phyloP scores from a whole-genome alignment of 2,329 filamentous ascomycete species.

The Leptoxyphium fumago region DNA sequence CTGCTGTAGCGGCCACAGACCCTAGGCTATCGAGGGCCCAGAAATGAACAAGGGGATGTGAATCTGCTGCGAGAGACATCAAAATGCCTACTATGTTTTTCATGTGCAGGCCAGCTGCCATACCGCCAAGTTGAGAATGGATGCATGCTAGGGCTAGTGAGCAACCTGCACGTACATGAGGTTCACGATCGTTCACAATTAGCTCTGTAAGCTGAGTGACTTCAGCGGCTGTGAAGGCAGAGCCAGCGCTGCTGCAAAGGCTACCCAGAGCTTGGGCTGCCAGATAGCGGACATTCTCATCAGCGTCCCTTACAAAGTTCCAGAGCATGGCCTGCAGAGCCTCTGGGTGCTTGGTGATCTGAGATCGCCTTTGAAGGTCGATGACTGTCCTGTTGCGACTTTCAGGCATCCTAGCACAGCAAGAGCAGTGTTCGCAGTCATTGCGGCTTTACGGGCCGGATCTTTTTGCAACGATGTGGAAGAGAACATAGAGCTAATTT shows the following conservation, averaged over 20 bases:
- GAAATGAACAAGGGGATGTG: constrained; percentile 88
- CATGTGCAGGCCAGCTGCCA: constrained; percentile 90
- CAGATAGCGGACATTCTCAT: constrained; percentile 72
- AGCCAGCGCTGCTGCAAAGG: constrained; percentile 73
- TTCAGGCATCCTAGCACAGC: constrained; percentile 69
- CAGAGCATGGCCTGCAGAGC: constrained; percentile 53
- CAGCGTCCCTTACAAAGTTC: constrained; percentile 64
- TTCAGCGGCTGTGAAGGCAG: constrained; percentile 73
- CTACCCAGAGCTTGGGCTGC: constrained; percentile 75
- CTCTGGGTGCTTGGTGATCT: constrained; percentile 65
- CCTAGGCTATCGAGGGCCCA: constrained; percentile 87
- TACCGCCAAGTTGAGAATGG: constrained; percentile 87
- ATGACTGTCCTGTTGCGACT: constrained; percentile 69
- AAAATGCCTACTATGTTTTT: constrained; percentile 95
- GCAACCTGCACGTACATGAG: constrained; percentile 82
- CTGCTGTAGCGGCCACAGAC: constrained; percentile 78
- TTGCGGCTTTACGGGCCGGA: constrained; percentile 73
- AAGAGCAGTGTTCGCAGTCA: constrained; percentile 77
- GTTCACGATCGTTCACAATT: constrained; percentile 86
- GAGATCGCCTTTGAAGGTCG: constrained; percentile 56
- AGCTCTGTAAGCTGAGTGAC: constrained; percentile 88
- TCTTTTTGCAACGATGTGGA: constrained; percentile 69
- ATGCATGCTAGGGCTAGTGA: constrained; percentile 88
- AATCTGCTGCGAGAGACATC: constrained; percentile 94
- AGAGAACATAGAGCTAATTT: constrained; percentile 77